phyloP scores from a whole-genome alignment of 331 rosid genomes.

The Saraca asoca region DNA sequence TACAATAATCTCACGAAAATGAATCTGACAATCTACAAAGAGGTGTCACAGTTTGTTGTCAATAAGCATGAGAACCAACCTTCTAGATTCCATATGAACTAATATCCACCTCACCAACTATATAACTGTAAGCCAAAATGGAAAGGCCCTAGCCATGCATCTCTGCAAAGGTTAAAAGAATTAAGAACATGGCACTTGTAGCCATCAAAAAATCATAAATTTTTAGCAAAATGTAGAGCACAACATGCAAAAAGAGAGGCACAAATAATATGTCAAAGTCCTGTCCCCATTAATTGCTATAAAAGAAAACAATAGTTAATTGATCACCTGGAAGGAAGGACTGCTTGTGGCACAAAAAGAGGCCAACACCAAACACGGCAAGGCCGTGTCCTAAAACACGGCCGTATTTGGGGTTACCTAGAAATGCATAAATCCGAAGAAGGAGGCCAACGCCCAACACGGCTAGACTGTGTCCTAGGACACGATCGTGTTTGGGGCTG shows the following conservation, averaged over 20 bases:
- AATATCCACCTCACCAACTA: slow-evolving; percentile 45
- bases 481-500: no score
- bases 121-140: slow-evolving; percentile 44
- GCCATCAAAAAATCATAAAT: not conserved
- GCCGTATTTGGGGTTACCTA: no score
- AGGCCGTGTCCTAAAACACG: no score
- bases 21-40: slow-evolving; percentile 1
- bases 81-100: slow-evolving; percentile 65
- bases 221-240: not conserved
- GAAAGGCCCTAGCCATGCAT: not conserved
- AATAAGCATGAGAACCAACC: slow-evolving; percentile 50
- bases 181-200: not conserved
- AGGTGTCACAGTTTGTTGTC: not conserved
- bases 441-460: no score
- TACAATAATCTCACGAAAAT: slow-evolving; percentile 16
- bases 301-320: slow-evolving; percentile 18
- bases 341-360: slow-evolving; percentile 77
- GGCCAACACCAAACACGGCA: no score
- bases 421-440: no score
- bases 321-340: slow-evolving; percentile 70
- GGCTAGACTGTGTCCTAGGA: no score
- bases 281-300: no score
- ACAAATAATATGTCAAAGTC: no score
- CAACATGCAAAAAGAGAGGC: not conserved
- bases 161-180: slow-evolving; percentile 26